Base-by-base conservation (phyloP, 2,329 filamentous ascomycete species). In the Lachnum nothofagi region DNA sequence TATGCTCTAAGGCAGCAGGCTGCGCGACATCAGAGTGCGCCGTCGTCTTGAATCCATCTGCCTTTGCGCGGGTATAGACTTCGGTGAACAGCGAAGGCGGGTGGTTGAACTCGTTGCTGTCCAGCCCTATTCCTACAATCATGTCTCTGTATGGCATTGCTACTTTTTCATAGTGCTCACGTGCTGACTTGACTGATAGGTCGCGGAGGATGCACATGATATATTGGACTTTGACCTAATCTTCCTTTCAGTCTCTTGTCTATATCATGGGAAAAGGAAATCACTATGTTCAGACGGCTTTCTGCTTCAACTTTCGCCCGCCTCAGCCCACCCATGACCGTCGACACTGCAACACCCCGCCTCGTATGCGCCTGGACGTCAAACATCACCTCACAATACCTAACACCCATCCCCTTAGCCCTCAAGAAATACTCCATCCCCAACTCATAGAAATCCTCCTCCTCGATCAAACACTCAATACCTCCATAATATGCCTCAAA, bases 311-410 rank as follows among this genome's bases (percentile, higher is more conserved):
- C 59, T 57, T 80, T 75, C 1, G 83, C 85, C 1, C 71, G 70
- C 0, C 68, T 69, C 59, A 87, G 81, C 1, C 85, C 86, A 3
- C 65, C 63, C 9, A 88, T 72, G 20, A 88, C 73, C 2, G 76
- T 80, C 19, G 75, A 68, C 60, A 85, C 82, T 3, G 71, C 55
- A 3, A 89, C 68, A 6, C 81, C 82, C 14, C 84, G 76, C n/a
- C 69, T 69, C 5, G 78, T 74, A 66, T 89, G 86, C 1, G 82
- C 83, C 65, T 89, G 85, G 1, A 85, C 84, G 64, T 89, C 86
- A 68, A 89, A 88, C 68, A 88, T 88, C 55, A 88, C 74, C 64
- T 89, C 85, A 17, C 82, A 82, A 61, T 89, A 85, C 42, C 77
- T 72, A 2, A 88, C 79, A 39, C 78, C 78, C 53, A 86, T 79